These are phyloP conservation scores for Brassica nigra DNA, from an alignment of 345 rosid genomes.

Conservation along the genomic window DNA sequence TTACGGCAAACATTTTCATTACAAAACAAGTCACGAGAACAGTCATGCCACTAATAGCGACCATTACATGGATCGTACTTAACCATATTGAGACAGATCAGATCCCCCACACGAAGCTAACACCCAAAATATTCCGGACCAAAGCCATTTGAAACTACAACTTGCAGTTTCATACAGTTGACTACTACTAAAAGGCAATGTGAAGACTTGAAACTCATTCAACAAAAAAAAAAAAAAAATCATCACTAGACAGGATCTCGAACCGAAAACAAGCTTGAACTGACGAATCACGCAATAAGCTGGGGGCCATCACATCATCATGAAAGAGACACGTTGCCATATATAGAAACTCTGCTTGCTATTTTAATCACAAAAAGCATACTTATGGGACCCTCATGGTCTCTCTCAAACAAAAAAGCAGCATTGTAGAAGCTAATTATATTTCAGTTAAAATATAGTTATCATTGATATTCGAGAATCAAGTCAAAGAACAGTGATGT, in stretches of 20 bases:
- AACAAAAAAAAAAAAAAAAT: no score
- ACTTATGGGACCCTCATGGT: constrained; percentile 40
- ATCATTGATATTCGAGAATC: constrained; percentile 12
- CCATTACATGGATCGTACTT: background rate
- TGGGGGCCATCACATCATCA: constrained; percentile 25
- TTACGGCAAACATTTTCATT: no score
- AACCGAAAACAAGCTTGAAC: constrained; percentile 12
- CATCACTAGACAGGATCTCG: background rate
- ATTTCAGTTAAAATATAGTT: background rate
- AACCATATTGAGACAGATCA: no score
- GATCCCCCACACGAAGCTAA: background rate
- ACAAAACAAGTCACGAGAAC: background rate
- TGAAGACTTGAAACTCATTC: no score
- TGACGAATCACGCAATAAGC: constrained; percentile 27
- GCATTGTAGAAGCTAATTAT: constrained; percentile 22
- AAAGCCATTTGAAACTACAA: constrained; percentile 4
- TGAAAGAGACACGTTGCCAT: constrained; percentile 35
- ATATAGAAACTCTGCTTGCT: background rate
- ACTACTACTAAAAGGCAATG: constrained; percentile 5
- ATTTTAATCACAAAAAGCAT: constrained; percentile 17
- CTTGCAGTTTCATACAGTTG: constrained; percentile 16
- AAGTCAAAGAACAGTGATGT: constrained; percentile 22
- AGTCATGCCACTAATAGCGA: background rate
- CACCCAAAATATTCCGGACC: background rate
- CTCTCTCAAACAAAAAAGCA: background rate